Percentiles rank a stretch among this genome's conserved stretches.
Conservation (phyloP, 2,329 filamentous ascomycete genomes). For the Nigrospora osmanthi region DNA sequence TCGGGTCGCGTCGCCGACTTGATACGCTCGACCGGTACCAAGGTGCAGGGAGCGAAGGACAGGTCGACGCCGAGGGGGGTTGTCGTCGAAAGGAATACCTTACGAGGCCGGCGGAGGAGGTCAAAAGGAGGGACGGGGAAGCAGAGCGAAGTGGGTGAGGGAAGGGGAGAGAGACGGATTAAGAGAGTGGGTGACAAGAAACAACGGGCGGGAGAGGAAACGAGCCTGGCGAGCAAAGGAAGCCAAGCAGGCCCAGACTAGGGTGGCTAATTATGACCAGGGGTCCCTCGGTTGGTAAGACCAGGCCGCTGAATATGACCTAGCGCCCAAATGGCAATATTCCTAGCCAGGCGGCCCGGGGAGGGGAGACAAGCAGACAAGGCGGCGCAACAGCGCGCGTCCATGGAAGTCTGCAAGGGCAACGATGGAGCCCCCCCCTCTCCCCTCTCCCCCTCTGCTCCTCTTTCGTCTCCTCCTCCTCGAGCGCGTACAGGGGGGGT, state of each 20-base stretch:
- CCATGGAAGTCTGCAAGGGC: no score
- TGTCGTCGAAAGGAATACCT: slow-evolving; percentile 24
- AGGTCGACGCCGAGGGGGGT: slow-evolving; percentile 16
- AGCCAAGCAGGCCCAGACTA: slow-evolving; percentile 2
- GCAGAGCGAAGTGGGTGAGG: slow-evolving; percentile 17
- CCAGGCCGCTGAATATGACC: slow-evolving; percentile 4
- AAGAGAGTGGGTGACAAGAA: slow-evolving; percentile 15
- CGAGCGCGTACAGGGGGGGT: no score
- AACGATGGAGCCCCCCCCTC: no score
- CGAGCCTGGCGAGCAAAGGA: slow-evolving; percentile 2
- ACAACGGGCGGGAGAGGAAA: slow-evolving; percentile 13
- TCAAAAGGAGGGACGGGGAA: slow-evolving; percentile 19
- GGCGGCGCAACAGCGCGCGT: background rate
- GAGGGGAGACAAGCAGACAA: background rate
- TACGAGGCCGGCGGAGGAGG: slow-evolving; percentile 20
- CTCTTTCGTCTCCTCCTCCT: no score
- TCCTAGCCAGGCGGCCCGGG: slow-evolving; percentile 1
- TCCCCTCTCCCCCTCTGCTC: no score
- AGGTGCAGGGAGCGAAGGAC: slow-evolving; percentile 12
- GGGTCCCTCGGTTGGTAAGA: slow-evolving; percentile 5
- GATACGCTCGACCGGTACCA: slow-evolving; percentile 2
- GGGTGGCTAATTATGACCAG: slow-evolving; percentile 6
- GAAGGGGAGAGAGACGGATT: slow-evolving; percentile 14
- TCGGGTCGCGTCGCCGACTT: slow-evolving; percentile 14
- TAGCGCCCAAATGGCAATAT: slow-evolving; percentile 6